Conservation (phyloP, 2,329 filamentous ascomycete genomes). For the Sclerotinia glacialis region DNA sequence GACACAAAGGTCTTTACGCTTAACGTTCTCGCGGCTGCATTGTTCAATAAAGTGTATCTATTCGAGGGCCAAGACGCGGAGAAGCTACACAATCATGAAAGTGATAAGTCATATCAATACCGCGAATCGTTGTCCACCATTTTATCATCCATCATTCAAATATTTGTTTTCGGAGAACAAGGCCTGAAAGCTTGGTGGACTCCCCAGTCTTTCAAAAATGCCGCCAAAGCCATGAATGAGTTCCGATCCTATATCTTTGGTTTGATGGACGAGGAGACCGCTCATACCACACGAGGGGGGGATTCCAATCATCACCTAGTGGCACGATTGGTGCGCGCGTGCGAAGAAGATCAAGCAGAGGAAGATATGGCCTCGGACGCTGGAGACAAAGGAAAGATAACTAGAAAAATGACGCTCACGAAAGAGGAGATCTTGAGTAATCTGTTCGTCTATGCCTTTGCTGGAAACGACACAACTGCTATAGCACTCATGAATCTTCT, state of each 20-base stretch:
- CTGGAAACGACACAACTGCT: constrained; percentile 4
- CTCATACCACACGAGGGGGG: not conserved
- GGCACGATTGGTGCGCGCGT: not conserved
- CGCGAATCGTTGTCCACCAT: constrained; percentile 8
- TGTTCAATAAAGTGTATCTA: constrained; percentile 19
- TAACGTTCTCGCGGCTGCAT: constrained; percentile 9
- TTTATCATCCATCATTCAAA: not conserved
- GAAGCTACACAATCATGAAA: not conserved
- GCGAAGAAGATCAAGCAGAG: constrained; percentile 1
- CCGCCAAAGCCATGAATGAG: not conserved
- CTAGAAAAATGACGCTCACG: constrained; percentile 7
- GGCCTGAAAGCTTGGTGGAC: constrained; percentile 5
- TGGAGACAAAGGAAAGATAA: not conserved
- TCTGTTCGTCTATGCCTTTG: constrained; percentile 16
- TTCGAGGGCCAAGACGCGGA: not conserved
- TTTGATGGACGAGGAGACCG: constrained; percentile 12
- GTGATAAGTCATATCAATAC: constrained; percentile 10
- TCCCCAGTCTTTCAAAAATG: not conserved
- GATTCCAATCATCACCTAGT: not conserved
- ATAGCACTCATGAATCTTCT: not conserved
- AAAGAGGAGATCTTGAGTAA: constrained; percentile 13
- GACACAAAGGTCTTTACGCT: constrained; percentile 6
- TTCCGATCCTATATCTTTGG: constrained; percentile 10
- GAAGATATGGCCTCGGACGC: not conserved
- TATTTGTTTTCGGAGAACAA: constrained; percentile 9